Evolutionary conservation across 495 filamentous ascomycete species (phyloP), one percentile per base, ranked within the genome.

Genomic region (Lindgomyces ingoldianus): DNA sequence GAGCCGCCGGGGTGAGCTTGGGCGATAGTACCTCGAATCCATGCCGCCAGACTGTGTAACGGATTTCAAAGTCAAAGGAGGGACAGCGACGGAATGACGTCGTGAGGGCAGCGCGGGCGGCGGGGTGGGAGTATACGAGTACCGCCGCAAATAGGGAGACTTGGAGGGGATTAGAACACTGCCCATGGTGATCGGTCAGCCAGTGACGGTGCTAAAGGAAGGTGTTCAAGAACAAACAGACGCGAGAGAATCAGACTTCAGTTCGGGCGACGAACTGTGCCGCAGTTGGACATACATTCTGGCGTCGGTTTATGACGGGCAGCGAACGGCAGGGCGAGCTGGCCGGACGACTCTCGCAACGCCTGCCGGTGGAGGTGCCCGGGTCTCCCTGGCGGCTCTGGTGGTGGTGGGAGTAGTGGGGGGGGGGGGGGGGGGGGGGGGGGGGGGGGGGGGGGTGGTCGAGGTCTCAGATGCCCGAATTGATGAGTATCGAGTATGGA

Each of bases 11-110:
- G 70, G 70, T 6, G 70, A 72, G 14, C 59, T 18, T 0, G 70
- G 60, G 25, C 70, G 67, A 48, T 72, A 70, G 57, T 72, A 57
- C 49, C 60, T 30, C 14, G 64, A 53, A 26, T 59, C 58, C 68
- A 70, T 70, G 41, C 16, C 42, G 47, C 9, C 50, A 16, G 45
- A 21, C 21, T 41, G 48, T 4, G 52, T 55, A 26, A 45, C 26
- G 29, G 46, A 21, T n/a, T 11, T 14, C 18, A 30, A 9, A 8
- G 22, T 18, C 22, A 47, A 21, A 26, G 49, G 49, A 3, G 58
- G 29, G 39, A 63, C 36, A 30, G 27, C 25, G 39, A 48, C 19
- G 18, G 62, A 55, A 51, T 60, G 46, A 46, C 63, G 58, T 49
- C 68, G 52, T n/a, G 68, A 27, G 39, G 59, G 56, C 29, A 41